These are phyloP conservation scores for Diutina scorzettiae DNA, from an alignment of 1,139 yeast species.

Conservation along the genomic window DNA sequence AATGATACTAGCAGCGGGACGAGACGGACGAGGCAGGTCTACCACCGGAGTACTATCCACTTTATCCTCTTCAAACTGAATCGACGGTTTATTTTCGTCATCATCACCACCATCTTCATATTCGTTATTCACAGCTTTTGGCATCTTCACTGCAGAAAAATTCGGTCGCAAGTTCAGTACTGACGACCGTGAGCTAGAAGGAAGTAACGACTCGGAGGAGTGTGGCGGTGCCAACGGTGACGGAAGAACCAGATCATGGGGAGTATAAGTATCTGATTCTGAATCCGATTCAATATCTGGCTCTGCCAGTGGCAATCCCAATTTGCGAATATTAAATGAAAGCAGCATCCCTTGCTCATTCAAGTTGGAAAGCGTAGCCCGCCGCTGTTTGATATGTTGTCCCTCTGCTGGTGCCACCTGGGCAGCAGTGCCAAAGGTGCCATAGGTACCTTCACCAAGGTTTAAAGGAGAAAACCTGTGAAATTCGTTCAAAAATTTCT, in stretches of 20 bases:
- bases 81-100: conserved; percentile 15
- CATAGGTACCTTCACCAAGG: background rate
- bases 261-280: no score
- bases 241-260: no score
- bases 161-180: conserved; percentile 44
- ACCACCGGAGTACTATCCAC: no score
- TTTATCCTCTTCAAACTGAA: conserved; percentile 17
- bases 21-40: background rate
- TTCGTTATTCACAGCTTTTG: conserved; percentile 42
- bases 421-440: background rate
- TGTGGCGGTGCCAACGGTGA: no score
- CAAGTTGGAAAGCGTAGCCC: conserved; percentile 43
- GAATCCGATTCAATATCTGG: no score
- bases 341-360: conserved; percentile 68
- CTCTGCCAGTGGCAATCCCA: no score
- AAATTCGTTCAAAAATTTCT: background rate
- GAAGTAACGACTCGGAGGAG: no score
- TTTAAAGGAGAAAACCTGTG: conserved; percentile 1
- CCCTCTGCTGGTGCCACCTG: background rate
- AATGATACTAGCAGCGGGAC: conserved; percentile 25
- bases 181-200: no score
- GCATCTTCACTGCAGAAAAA: conserved; percentile 70
- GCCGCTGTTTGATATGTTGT: conserved; percentile 5
- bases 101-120: conserved; percentile 30
- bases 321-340: conserved; percentile 45